phyloP scores from a whole-genome alignment of 441 rosid species.

The Arabidopsis hybrid region DNA sequence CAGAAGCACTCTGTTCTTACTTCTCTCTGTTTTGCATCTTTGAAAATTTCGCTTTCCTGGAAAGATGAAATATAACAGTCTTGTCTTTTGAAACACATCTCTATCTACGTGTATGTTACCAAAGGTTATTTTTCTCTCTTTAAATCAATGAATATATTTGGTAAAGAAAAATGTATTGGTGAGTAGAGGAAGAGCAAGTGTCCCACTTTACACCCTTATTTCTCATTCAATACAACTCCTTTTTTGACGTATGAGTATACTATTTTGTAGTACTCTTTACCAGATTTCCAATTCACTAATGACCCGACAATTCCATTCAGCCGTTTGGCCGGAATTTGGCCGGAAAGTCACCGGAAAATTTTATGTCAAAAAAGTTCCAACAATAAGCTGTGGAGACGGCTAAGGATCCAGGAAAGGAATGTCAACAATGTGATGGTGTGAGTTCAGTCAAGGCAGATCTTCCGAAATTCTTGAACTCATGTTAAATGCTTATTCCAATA shows the following conservation, averaged over 20 bases:
- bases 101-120: neutral
- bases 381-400: neutral
- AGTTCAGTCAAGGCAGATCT: conserved; percentile 47
- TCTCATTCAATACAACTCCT: too few species aligned
- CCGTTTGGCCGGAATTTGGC: too few species aligned
- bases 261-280: too few species aligned
- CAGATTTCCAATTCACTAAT: too few species aligned
- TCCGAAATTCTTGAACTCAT: neutral
- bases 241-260: too few species aligned
- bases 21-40: neutral
- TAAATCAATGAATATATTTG: neutral
- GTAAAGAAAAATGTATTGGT: conserved; percentile 7
- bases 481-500: too few species aligned
- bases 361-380: too few species aligned
- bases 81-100: neutral
- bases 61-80: neutral
- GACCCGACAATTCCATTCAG: too few species aligned
- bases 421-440: conserved; percentile 1
- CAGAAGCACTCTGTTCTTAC: neutral
- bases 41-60: neutral
- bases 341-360: too few species aligned
- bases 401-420: neutral
- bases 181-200: too few species aligned
- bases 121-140: neutral
- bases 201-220: too few species aligned